Evolutionary conservation across 2,329 filamentous ascomycete genomes (phyloP), one percentile per base, ranked within the genome.

Genomic region (Apiospora malaysiana): DNA sequence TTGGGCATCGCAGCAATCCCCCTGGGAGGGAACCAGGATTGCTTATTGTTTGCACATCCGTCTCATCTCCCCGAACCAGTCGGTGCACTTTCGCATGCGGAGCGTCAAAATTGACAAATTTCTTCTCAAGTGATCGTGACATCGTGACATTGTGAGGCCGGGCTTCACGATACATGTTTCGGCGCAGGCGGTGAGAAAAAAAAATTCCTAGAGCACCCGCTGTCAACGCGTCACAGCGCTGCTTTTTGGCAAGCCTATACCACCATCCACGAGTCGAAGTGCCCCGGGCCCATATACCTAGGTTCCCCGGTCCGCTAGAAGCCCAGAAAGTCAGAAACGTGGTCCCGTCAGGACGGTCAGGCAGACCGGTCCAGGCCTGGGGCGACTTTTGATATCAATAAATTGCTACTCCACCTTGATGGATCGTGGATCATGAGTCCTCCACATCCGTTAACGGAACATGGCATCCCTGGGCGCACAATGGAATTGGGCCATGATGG

Each of bases 371-470:
- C 66, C 66, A 68, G 66, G 37, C 66, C 46, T 47, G 23, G 10
- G 43, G 56, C 56, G 32, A 63, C n/a, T 63, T n/a, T 21, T 63
- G 56, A 68, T 68, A 47, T 45, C 27, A 68, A 37, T 37, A 47
- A 68, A 47, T 47, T 68, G 16, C 66, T 67, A 18, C 51, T 46
- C 59, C 68, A 70, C 51, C 47, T 12, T 18, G 56, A 63, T 63
- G 43, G n/a, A 40, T 40, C 68, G 37, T 49, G 43, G 66, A 47
- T 23, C 66, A 68, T 40, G 66, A 68, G 66, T 32, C 66, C 66
- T 51, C 51, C 51, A 70, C 51, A 49, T 65, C 68, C 59, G 68
- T 70, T 70, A 70, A 66, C 51, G 59, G 68, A 70, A 63, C 43
- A 67, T 70, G 68, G 49, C 51, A 37, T 43, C 25, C 66, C 43